Evolutionary conservation across 768 basidiomycete genomes (phyloP), one percentile per base, ranked within the genome.

Genomic region (Suillus brevipes): DNA sequence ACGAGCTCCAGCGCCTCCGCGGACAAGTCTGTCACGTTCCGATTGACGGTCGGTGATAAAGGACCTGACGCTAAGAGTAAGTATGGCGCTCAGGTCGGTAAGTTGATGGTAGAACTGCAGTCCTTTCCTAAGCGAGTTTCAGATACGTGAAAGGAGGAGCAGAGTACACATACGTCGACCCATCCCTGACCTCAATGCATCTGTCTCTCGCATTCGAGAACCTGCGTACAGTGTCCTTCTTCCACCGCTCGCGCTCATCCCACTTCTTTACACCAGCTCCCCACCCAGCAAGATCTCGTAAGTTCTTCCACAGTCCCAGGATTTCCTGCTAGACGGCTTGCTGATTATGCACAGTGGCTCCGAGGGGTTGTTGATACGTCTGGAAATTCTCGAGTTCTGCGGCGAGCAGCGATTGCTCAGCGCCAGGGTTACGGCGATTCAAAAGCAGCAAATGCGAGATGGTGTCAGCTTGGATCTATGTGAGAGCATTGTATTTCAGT

Each of bases 311-410:
- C n/a, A n/a, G n/a, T n/a, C n/a, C n/a, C n/a, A n/a, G n/a, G n/a
- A n/a, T n/a, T n/a, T n/a, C n/a, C n/a, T n/a, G n/a, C n/a, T n/a
- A n/a, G 1, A 87, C 83, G 10, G 82, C 75, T 62, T 90, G 86
- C 68, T 97, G 93, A 38, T 91, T 88, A 64, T 89, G 87, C 0
- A 95, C 84, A 0, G 94, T 94, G 4, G 90, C 84, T 6, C 86
- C 79, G 2, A 99, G 79, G 0, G 94, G 88, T 50, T 91, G 87
- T 71, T 97, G 95, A 72, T 92, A 95, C 0, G 96, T 94, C 28
- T 87, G 83, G 81, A 98, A 99, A 77, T 99, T 99, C 78, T 98
- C 97, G 28, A 99, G 85, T 74, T 99, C 95, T 10, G 90, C 85
- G 0, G 95, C 92, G 69, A 99, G 99, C 20, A 99, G 81, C 0